phyloP scores from a whole-genome alignment of 345 rosid genomes.

The Geranium rotundifolium region DNA sequence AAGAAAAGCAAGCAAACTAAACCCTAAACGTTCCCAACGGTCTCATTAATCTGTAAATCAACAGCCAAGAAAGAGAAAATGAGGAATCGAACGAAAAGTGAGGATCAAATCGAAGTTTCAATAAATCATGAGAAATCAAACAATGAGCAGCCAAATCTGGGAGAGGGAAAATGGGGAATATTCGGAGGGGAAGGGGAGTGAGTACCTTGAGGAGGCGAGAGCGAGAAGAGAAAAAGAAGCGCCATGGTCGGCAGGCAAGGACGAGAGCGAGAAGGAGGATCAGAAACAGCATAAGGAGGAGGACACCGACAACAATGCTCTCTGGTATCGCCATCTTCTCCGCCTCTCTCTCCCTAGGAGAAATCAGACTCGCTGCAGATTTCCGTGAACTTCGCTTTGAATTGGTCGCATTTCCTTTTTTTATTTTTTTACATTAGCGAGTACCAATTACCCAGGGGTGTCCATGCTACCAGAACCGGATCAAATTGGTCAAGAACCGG shows the following conservation, averaged over 20 bases:
- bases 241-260: slow-evolving; percentile 89
- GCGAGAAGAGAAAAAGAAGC: slow-evolving; percentile 39
- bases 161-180: neutral
- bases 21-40: too few species aligned
- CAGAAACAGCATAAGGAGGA: slow-evolving; percentile 54
- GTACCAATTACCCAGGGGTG: too few species aligned
- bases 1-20: neutral
- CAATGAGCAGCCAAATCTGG: neutral
- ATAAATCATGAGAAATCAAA: too few species aligned
- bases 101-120: too few species aligned
- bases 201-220: slow-evolving; percentile 47
- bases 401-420: slow-evolving; percentile 35
- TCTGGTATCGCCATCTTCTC: slow-evolving; percentile 45
- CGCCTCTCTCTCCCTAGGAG: slow-evolving; percentile 16
- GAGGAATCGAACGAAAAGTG: too few species aligned
- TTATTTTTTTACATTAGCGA: too few species aligned
- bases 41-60: too few species aligned
- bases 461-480: too few species aligned
- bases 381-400: slow-evolving; percentile 77
- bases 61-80: too few species aligned
- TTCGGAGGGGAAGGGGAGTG: neutral
- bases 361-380: slow-evolving; percentile 32
- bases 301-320: slow-evolving; percentile 34
- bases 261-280: slow-evolving; percentile 48
- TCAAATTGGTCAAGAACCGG: too few species aligned